phyloP scores from a whole-genome alignment of 257 asterid species.

The Nicotiana sylvestris region DNA sequence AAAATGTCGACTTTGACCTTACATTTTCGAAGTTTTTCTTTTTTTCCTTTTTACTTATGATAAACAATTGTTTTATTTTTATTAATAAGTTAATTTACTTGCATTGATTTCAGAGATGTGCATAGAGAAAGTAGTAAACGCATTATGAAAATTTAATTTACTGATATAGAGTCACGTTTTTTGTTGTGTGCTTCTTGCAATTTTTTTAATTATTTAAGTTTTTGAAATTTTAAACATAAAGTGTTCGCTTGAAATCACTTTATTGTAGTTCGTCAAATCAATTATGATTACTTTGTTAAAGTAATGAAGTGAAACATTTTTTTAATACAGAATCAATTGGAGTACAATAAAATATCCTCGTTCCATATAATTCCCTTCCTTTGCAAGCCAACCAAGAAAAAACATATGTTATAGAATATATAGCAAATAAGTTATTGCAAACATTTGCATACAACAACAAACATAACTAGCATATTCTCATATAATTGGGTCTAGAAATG shows the following conservation, averaged over 20 bases:
- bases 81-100: neutral
- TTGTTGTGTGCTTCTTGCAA: neutral
- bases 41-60: too few relatives aligned
- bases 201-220: too few relatives aligned
- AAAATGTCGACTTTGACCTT: neutral
- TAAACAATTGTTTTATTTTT: neutral
- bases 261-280: neutral
- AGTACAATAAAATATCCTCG: neutral
- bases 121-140: neutral
- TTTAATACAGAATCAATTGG: neutral
- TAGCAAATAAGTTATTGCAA: too few relatives aligned
- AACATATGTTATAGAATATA: too few relatives aligned
- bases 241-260: neutral
- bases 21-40: neutral
- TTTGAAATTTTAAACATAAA: neutral
- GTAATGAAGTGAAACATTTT: neutral
- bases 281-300: neutral
- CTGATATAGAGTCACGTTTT: neutral
- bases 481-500: too few relatives aligned
- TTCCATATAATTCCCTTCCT: too few relatives aligned
- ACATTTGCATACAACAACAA: too few relatives aligned
- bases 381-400: too few relatives aligned
- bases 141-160: neutral
- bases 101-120: constrained; percentile 9
- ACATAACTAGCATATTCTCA: too few relatives aligned